Conservation (phyloP, 345 rosid genomes). For the Populus davidiana region DNA sequence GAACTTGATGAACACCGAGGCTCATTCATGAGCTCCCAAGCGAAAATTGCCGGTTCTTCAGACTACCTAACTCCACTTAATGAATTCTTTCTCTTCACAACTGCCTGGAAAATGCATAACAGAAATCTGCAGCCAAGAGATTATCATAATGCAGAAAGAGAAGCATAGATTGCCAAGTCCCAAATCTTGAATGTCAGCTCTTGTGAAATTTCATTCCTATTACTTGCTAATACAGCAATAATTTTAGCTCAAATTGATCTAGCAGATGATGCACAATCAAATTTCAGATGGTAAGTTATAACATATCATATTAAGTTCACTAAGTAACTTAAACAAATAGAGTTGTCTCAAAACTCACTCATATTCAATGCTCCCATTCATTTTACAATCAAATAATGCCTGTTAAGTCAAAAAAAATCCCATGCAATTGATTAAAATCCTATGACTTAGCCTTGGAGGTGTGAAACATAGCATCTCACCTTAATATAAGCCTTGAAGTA, state of each 20-base stretch:
- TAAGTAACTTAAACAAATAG: background rate
- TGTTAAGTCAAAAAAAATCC: background rate
- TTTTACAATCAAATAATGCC: background rate
- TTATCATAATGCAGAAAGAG: slow-evolving; percentile 1
- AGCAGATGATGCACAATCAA: background rate
- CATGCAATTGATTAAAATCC: background rate
- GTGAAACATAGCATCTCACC: slow-evolving; percentile 17
- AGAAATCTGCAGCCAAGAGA: background rate
- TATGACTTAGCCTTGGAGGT: background rate
- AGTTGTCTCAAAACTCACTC: background rate
- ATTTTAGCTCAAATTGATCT: background rate
- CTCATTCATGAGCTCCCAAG: slow-evolving; percentile 57
- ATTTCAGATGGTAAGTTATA: background rate
- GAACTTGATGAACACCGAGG: slow-evolving; percentile 43
- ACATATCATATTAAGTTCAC: background rate
- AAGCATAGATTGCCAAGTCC: background rate
- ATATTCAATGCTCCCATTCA: background rate
- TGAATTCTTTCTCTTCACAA: slow-evolving; percentile 40
- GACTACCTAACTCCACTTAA: slow-evolving; percentile 38
- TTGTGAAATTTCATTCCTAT: background rate
- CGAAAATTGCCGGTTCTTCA: slow-evolving; percentile 51
- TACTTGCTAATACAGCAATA: background rate
- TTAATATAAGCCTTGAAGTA: slow-evolving; percentile 38
- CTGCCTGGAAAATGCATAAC: slow-evolving; percentile 24
- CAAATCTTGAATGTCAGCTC: background rate